A percentile compares a stretch with the other conserved stretches of the same genome.
phyloP scores from a whole-genome alignment of 1,284 basidiomycete species.

The Agaricales sp. region DNA sequence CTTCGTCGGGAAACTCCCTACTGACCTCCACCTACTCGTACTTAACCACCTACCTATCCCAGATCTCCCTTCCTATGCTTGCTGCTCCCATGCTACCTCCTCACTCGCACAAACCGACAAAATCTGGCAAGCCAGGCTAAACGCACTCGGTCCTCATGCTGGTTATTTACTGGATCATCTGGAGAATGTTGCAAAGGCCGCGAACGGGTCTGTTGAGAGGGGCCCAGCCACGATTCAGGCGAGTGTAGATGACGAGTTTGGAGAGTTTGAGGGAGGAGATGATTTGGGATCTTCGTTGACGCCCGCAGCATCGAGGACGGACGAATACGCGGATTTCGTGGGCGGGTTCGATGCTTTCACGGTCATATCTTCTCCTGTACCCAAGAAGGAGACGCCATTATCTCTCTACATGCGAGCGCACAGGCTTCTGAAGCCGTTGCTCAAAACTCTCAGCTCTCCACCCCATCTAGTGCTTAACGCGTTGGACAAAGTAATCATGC shows the following conservation, averaged over 20 bases:
- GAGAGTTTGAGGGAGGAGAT: conserved; percentile 60
- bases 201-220: conserved; percentile 9
- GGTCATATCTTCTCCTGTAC: conserved; percentile 10
- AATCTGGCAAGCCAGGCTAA: conserved; percentile 69
- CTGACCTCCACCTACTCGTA: conserved; percentile 65
- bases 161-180: conserved; percentile 49
- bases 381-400: conserved; percentile 16
- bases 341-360: conserved; percentile 24
- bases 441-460: conserved; percentile 43
- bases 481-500: background rate
- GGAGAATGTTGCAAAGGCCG: conserved; percentile 22
- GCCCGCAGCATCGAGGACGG: conserved; percentile 22
- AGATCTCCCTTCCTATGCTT: conserved; percentile 69
- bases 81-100: conserved; percentile 53
- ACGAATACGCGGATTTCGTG: conserved; percentile 47
- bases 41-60: conserved; percentile 66
- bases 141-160: conserved; percentile 47
- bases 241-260: conserved; percentile 78
- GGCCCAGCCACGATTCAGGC: conserved; percentile 8
- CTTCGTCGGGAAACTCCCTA: conserved; percentile 66
- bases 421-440: conserved; percentile 46
- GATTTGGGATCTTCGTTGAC: conserved; percentile 23
- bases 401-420: conserved; percentile 60
- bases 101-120: conserved; percentile 58
- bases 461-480: conserved; percentile 44